These are phyloP conservation scores for Xeromyces bisporus DNA, from an alignment of 495 filamentous ascomycete species.

Conservation along the genomic window DNA sequence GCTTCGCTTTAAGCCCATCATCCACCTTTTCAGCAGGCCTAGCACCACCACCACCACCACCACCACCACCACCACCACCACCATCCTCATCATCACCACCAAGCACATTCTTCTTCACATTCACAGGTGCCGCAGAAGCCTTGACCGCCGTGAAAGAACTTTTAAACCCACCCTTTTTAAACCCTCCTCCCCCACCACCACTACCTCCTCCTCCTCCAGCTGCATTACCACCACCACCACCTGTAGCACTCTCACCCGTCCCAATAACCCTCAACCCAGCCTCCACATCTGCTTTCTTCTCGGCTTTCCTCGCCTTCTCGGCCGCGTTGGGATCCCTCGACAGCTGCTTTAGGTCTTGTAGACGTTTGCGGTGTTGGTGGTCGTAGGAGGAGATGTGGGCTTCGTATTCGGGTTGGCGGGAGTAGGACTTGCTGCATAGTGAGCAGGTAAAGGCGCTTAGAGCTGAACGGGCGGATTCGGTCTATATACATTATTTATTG, in stretches of 20 bases:
- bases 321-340: constrained; percentile 39
- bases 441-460: constrained; percentile 74
- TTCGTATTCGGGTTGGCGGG: constrained; percentile 43
- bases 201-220: constrained; percentile 1
- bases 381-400: constrained; percentile 46
- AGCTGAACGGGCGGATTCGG: constrained; percentile 73
- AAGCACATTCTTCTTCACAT: constrained; percentile 27
- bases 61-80: constrained; percentile 10
- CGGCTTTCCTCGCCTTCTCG: constrained; percentile 49
- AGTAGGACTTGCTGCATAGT: constrained; percentile 44
- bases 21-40: not conserved
- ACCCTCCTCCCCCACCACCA: constrained; percentile 23
- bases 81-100: constrained; percentile 27
- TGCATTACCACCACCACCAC: constrained; percentile 3
- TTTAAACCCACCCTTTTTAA: constrained; percentile 48
- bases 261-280: constrained; percentile 27
- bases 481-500: constrained; percentile 29
- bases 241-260: constrained; percentile 5
- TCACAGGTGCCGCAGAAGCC: constrained; percentile 12
- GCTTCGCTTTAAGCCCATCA: not conserved
- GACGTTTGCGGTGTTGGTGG: constrained; percentile 45
- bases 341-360: constrained; percentile 45
- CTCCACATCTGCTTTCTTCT: constrained; percentile 48
- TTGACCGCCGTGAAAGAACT: constrained; percentile 39
- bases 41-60: not conserved